These are phyloP conservation scores for Sparassis latifolia DNA, from an alignment of 1,284 basidiomycete genomes.

Conservation along the genomic window DNA sequence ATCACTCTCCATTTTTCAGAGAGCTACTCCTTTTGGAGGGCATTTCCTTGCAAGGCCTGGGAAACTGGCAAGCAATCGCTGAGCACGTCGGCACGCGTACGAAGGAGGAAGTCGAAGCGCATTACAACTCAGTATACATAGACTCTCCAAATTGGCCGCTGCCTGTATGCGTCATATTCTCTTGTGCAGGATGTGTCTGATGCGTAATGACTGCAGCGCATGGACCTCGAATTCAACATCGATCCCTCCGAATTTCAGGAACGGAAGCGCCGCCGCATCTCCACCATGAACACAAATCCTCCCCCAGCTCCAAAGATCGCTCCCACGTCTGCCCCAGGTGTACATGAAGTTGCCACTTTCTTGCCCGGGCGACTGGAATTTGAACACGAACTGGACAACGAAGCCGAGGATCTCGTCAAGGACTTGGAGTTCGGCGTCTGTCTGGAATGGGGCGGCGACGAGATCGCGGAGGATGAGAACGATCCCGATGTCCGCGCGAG, in stretches of 20 bases:
- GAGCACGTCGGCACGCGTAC: conserved; percentile 94
- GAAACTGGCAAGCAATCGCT: conserved; percentile 97
- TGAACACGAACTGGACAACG: conserved; percentile 94
- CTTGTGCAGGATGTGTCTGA: not conserved
- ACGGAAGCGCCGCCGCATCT: conserved; percentile 81
- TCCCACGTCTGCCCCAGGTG: conserved; percentile 89
- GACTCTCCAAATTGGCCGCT: conserved; percentile 73
- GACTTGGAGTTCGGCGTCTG: conserved; percentile 94
- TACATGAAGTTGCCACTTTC: conserved; percentile 91
- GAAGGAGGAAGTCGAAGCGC: conserved; percentile 90
- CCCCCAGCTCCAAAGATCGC: conserved; percentile 60
- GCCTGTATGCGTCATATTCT: conserved; percentile 45
- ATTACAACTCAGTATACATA: conserved; percentile 85
- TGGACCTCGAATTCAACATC: conserved; percentile 67
- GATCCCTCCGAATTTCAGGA: conserved; percentile 82
- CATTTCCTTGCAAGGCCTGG: conserved; percentile 83
- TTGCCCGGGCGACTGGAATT: conserved; percentile 97
- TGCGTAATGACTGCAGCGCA: conserved; percentile 35
- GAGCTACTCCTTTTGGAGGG: conserved; percentile 91
- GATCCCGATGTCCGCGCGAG: conserved; percentile 66
- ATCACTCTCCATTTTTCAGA: conserved; percentile 32
- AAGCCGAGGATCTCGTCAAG: conserved; percentile 93
- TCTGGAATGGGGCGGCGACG: conserved; percentile 79
- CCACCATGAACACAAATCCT: conserved; percentile 52
- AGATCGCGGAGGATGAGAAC: conserved; percentile 69